These are phyloP conservation scores for Amanita polypyramis DNA, from an alignment of 768 basidiomycete genomes.

Conservation along the genomic window DNA sequence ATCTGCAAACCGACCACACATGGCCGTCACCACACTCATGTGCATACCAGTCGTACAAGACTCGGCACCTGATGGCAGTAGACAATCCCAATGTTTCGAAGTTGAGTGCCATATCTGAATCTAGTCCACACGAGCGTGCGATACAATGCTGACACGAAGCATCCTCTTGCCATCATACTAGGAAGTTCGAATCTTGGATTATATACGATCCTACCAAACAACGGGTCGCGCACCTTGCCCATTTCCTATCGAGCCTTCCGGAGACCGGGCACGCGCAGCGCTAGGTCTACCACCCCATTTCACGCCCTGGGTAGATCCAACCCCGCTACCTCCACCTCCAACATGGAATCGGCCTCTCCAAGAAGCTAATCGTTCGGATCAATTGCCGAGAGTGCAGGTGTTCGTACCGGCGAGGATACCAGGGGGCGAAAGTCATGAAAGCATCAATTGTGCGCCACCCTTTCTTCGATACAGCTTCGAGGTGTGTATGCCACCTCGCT, in stretches of 20 bases:
- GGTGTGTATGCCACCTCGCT: constrained; percentile 19
- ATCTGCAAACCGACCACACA: too few relatives aligned
- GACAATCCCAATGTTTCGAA: constrained; percentile 20
- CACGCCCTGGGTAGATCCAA: constrained; percentile 22
- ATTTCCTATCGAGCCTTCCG: constrained; percentile 36
- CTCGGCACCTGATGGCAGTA: neutral
- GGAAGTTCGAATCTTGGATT: constrained; percentile 50
- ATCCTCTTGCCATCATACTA: constrained; percentile 14
- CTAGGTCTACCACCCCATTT: constrained; percentile 42
- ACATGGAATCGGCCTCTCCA: neutral
- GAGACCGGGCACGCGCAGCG: constrained; percentile 29
- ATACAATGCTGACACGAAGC: too few relatives aligned
- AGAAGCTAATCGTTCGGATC: neutral
- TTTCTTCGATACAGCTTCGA: constrained; percentile 29
- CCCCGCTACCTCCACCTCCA: neutral
- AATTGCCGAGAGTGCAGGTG: constrained; percentile 16
- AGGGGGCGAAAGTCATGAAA: constrained; percentile 23
- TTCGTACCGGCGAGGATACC: constrained; percentile 10
- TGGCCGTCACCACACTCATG: too few relatives aligned
- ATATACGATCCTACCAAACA: constrained; percentile 34
- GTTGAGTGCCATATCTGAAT: constrained; percentile 8
- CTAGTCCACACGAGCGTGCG: too few relatives aligned
- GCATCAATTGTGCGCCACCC: constrained; percentile 26
- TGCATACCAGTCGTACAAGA: constrained; percentile 12
- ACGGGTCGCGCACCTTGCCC: constrained; percentile 40